These are phyloP conservation scores for Raphanus raphanistrum DNA, from an alignment of 345 rosid genomes.

Conservation along the genomic window DNA sequence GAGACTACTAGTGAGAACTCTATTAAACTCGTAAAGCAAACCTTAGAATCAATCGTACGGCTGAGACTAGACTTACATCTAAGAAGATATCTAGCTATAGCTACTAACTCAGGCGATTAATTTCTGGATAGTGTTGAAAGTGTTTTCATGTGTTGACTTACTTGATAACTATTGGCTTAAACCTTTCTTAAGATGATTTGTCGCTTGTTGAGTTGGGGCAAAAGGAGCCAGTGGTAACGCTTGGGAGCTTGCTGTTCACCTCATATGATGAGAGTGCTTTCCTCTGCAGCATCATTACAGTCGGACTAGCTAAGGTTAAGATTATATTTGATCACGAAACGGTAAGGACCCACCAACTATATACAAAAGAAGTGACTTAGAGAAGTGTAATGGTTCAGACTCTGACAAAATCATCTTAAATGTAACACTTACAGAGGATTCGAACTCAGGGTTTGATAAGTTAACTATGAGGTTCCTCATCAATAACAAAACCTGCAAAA, in stretches of 20 bases:
- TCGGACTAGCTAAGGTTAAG: slow-evolving; percentile 43
- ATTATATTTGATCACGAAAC: slow-evolving; percentile 13
- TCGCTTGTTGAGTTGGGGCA: slow-evolving; percentile 46
- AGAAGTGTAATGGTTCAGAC: slow-evolving; percentile 6
- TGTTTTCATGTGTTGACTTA: slow-evolving; percentile 21
- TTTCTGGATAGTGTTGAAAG: background rate
- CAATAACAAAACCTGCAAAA: slow-evolving; percentile 77
- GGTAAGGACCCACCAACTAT: background rate
- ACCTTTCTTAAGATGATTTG: slow-evolving; percentile 40
- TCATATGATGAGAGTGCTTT: slow-evolving; percentile 50
- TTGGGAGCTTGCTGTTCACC: slow-evolving; percentile 40
- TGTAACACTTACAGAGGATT: slow-evolving; percentile 70
- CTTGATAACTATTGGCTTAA: slow-evolving; percentile 16
- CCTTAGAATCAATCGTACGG: background rate
- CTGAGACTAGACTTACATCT: background rate
- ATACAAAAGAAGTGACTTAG: background rate
- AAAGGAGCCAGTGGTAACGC: slow-evolving; percentile 35
- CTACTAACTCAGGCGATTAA: background rate
- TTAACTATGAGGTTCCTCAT: slow-evolving; percentile 87
- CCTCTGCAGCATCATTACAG: slow-evolving; percentile 50
- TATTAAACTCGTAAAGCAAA: background rate
- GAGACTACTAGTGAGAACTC: background rate
- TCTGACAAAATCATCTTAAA: slow-evolving; percentile 16
- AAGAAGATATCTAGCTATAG: background rate
- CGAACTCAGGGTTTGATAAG: slow-evolving; percentile 81